Evolutionary conservation across 108 stramenopile genomes (phyloP).

Genomic region (Cylindrotheca fusiformis): DNA sequence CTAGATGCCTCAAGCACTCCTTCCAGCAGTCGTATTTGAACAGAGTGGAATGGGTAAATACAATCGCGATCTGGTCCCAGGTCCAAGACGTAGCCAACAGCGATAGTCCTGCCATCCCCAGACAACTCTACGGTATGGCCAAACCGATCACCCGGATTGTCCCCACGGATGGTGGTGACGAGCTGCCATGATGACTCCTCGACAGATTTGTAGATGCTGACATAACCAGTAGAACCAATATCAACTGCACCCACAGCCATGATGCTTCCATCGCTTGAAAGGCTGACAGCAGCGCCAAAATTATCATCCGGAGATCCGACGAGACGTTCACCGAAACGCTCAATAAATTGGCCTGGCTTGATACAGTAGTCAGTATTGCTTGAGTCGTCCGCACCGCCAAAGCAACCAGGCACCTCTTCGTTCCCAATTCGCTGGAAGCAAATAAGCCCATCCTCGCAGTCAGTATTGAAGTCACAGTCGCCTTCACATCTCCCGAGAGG

Average conservation of each 20-base stretch:
- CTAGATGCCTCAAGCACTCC: too few relatives aligned
- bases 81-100: conserved; percentile 9
- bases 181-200: conserved; percentile 19
- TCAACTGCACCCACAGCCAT: conserved; percentile 25
- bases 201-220: conserved; percentile 16
- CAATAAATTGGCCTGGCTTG: background rate
- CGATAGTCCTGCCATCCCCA: conserved; percentile 19
- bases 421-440: conserved; percentile 23
- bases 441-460: conserved; percentile 20
- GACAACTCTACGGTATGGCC: conserved; percentile 20
- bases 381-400: conserved; percentile 11
- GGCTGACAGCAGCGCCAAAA: conserved; percentile 34
- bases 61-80: too few relatives aligned
- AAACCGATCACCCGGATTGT: conserved; percentile 7
- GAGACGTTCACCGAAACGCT: background rate
- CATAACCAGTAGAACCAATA: background rate
- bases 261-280: conserved; percentile 21
- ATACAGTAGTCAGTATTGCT: conserved; percentile 26
- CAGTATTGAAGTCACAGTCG: conserved; percentile 27
- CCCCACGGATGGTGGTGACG: conserved; percentile 1
- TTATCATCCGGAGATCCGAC: conserved; percentile 3
- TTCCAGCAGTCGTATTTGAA: too few relatives aligned
- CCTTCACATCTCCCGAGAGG: conserved; percentile 30
- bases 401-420: conserved; percentile 34
- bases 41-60: too few relatives aligned